Percentiles rank a stretch among this genome's conserved stretches.
Conservation (phyloP, 2,329 filamentous ascomycete species). For the Hypoxylon sp. region DNA sequence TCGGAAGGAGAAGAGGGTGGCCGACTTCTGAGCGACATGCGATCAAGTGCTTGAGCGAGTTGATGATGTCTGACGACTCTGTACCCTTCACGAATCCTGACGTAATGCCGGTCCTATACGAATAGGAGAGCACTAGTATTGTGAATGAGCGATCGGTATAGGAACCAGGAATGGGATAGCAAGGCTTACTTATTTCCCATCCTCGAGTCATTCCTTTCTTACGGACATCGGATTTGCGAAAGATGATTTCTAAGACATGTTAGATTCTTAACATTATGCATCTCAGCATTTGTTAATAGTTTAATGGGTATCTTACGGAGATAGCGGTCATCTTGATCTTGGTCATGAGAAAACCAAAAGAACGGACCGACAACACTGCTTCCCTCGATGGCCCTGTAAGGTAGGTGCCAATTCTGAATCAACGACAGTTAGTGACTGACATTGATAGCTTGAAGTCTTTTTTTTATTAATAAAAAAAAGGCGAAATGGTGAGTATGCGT, state of each 20-base stretch:
- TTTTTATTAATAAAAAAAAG: background rate
- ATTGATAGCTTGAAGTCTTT: no score
- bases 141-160: background rate
- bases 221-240: slow-evolving; percentile 71
- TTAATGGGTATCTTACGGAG: slow-evolving; percentile 55
- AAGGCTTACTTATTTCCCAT: slow-evolving; percentile 66
- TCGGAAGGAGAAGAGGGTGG: slow-evolving; percentile 67
- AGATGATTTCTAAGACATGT: slow-evolving; percentile 61
- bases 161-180: slow-evolving; percentile 5
- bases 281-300: background rate
- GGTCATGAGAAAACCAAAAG: slow-evolving; percentile 67
- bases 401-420: slow-evolving; percentile 56
- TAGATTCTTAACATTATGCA: slow-evolving; percentile 17
- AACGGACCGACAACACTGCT: slow-evolving; percentile 68
- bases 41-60: slow-evolving; percentile 59
- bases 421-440: slow-evolving; percentile 3
- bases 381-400: slow-evolving; percentile 66
- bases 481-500: background rate
- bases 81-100: slow-evolving; percentile 71
- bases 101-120: slow-evolving; percentile 62
- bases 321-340: slow-evolving; percentile 64
- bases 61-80: slow-evolving; percentile 61
- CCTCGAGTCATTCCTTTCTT: slow-evolving; percentile 71
- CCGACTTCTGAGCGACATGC: slow-evolving; percentile 59
- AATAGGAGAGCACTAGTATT: slow-evolving; percentile 60